Conservation (phyloP, 2,329 filamentous ascomycete genomes). For the Torrubiellomyces zombiae region DNA sequence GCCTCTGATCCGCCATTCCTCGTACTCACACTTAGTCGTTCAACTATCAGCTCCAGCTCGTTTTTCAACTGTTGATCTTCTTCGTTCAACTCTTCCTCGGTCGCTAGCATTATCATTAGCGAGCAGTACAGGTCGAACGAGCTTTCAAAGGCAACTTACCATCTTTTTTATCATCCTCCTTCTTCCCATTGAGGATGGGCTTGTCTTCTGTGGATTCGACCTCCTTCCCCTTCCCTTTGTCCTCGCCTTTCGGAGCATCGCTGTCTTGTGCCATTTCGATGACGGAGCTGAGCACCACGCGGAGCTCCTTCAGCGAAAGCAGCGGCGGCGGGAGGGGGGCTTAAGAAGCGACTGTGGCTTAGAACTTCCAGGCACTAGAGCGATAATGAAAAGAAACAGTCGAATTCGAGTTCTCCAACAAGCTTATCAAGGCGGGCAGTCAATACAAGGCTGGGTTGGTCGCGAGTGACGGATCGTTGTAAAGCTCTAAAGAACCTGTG, state of each 20-base stretch:
- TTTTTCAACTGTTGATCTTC: conserved; percentile 97
- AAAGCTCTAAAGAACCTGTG: conserved; percentile 19
- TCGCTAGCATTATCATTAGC: conserved; percentile 14
- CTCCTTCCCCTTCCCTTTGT: conserved; percentile 96
- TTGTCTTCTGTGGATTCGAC: conserved; percentile 55
- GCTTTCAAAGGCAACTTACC: conserved; percentile 17
- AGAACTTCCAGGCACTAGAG: too few relatives aligned
- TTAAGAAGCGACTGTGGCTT: conserved; percentile 3
- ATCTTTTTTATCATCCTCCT: conserved; percentile 50
- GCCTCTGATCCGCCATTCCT: too few relatives aligned
- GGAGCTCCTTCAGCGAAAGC: conserved; percentile 8
- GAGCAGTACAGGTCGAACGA: conserved; percentile 5
- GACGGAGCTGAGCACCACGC: conserved; percentile 13
- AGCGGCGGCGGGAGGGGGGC: conserved; percentile 3
- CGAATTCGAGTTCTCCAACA: background rate
- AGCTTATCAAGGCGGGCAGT: background rate
- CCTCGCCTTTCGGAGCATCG: conserved; percentile 65
- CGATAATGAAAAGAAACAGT: background rate
- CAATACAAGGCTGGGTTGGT: conserved; percentile 8
- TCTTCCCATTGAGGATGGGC: conserved; percentile 53
- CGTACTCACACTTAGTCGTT: conserved; percentile 63
- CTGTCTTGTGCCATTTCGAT: conserved; percentile 81
- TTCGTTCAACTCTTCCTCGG: conserved; percentile 79
- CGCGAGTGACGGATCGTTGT: conserved; percentile 20
- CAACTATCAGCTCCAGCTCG: conserved; percentile 95